These are phyloP conservation scores for Lignosus rhinocerotis DNA, from an alignment of 1,284 basidiomycete species.

Conservation along the genomic window DNA sequence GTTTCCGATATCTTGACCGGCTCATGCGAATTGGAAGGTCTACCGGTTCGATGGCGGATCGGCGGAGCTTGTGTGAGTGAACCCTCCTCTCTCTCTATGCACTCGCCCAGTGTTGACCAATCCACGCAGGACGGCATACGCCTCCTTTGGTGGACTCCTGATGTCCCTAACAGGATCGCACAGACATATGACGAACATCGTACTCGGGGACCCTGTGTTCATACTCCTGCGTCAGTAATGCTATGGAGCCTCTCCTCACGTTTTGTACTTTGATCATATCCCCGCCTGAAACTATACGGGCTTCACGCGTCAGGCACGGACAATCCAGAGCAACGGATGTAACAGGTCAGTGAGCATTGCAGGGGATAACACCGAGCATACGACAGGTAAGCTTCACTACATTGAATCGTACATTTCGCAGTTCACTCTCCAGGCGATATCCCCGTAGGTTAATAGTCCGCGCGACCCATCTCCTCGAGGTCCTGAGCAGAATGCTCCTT, in stretches of 20 bases:
- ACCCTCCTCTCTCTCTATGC: slow-evolving; percentile 4
- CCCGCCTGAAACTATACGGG: neutral
- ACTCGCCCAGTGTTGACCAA: slow-evolving; percentile 8
- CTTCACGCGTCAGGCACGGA: neutral
- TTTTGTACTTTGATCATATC: slow-evolving; percentile 6
- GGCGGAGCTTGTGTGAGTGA: slow-evolving; percentile 77
- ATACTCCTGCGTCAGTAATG: slow-evolving; percentile 80
- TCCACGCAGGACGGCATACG: slow-evolving; percentile 81
- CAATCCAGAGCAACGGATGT: too few relatives aligned
- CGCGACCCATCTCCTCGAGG: slow-evolving; percentile 20
- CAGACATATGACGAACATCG: slow-evolving; percentile 90
- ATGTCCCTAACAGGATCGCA: slow-evolving; percentile 94
- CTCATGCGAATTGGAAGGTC: slow-evolving; percentile 53
- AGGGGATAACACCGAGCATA: too few relatives aligned
- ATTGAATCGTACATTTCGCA: too few relatives aligned
- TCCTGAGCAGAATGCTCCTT: slow-evolving; percentile 40
- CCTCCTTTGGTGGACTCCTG: slow-evolving; percentile 94
- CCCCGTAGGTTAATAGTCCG: neutral
- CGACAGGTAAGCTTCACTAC: too few relatives aligned
- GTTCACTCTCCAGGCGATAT: too few relatives aligned
- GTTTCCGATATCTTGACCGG: neutral
- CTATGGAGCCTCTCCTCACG: neutral
- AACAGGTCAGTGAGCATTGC: too few relatives aligned
- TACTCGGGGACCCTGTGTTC: slow-evolving; percentile 92
- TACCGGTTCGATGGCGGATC: slow-evolving; percentile 95